Evolutionary conservation across 345 rosid genomes (phyloP), one percentile per base, ranked within the genome.

Genomic region (Aurinia saxatilis): DNA sequence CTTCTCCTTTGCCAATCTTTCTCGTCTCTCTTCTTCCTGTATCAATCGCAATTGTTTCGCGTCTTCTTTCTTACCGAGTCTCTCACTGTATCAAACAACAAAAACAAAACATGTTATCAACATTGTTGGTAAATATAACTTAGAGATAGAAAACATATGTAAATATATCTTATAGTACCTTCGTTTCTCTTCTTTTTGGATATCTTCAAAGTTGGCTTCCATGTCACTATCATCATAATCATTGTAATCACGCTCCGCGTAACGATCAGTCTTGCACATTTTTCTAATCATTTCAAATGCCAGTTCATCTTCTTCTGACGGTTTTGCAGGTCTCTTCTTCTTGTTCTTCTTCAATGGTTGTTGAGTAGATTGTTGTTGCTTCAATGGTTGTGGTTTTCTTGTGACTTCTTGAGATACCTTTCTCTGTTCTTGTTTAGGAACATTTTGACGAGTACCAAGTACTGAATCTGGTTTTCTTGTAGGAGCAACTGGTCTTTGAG

Each of bases 191-290:
- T 91, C 96, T 45, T n/a, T 50, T 81, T 68, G 29, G 37, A 88
- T 83, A 47, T 88, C 98, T 0, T 83, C 90, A 45, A 78, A 88
- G 63, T 70, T 81, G 7, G 92, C 88, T 74, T 86, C 96, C 98
- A 88, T 88, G 77, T 73, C 70, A 49, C 75, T 71, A 46, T 70
- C 82, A 50, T 63, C 60, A 18, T n/a, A 19, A 35, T 60, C 65
- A 1, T 84, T 84, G 21, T 58, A 79, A 29, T 78, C 80, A 18
- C 67, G 48, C 31, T 61, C 61, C 0, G 46, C 23, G 10, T 14
- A 68, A 13, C 72, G 65, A 30, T 60, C 73, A 44, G 25, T 41
- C 17, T 67, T 66, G 36, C 82, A 78, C 79, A 89, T 80, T 36
- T 70, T 13, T 73, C 89, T 81, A 53, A 89, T 56, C 76, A 77